phyloP scores from a whole-genome alignment of 345 rosid species.

The Brassica juncea region DNA sequence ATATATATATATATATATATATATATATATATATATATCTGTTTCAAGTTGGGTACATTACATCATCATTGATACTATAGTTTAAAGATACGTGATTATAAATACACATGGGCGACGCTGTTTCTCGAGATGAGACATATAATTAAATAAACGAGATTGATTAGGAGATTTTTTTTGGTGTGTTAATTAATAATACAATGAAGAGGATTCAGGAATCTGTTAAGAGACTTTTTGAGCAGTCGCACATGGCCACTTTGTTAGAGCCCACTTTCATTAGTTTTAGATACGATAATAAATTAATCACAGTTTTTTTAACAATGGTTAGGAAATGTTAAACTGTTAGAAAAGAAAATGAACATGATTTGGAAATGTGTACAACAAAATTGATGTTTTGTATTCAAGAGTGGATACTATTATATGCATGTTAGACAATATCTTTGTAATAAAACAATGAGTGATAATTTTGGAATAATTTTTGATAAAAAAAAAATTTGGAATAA shows the following conservation, averaged over 20 bases:
- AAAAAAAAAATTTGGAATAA: neutral
- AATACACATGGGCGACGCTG: slow-evolving; percentile 24
- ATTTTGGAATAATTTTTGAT: neutral
- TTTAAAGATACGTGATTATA: neutral
- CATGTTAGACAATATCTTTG: neutral
- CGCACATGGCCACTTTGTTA: slow-evolving; percentile 36
- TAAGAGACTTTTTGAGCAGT: slow-evolving; percentile 37
- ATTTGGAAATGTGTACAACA: neutral
- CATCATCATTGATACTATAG: slow-evolving; percentile 37
- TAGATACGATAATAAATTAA: neutral
- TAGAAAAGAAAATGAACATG: neutral
- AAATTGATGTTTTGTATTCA: neutral
- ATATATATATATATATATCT: neutral
- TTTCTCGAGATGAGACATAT: slow-evolving; percentile 37
- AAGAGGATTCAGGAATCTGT: slow-evolving; percentile 37
- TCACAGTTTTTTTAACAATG: neutral
- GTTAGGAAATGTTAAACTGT: neutral
- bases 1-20: neutral
- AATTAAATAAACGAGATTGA: slow-evolving; percentile 28
- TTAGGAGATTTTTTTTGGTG: slow-evolving; percentile 17
- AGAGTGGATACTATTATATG: neutral
- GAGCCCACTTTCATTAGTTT: neutral
- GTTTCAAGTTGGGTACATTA: slow-evolving; percentile 18
- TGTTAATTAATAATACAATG: slow-evolving; percentile 8
- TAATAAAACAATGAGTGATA: neutral